Conservation (phyloP, 176 grass and related monocot genomes). For the Neostapfia colusana region DNA sequence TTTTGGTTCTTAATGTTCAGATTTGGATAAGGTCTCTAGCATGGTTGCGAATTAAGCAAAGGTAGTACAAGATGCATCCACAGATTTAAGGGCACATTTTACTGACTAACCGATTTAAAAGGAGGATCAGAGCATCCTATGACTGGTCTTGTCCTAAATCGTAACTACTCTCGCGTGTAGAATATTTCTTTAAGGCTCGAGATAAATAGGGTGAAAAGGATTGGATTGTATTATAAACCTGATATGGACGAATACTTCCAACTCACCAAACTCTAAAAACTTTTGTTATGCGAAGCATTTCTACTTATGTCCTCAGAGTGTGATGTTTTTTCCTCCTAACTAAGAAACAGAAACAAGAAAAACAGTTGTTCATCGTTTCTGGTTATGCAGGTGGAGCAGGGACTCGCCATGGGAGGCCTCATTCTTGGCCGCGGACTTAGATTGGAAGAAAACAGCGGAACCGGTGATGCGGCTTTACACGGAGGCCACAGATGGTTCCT, state of each 20-base stretch:
- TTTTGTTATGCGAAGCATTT: neutral
- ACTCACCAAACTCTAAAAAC: too few relatives aligned
- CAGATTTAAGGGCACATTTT: conserved; percentile 8
- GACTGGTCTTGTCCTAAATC: neutral
- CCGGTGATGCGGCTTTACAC: conserved; percentile 79
- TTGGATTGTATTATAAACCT: neutral
- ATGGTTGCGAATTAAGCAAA: conserved; percentile 26
- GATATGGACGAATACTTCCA: neutral
- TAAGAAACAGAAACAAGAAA: neutral
- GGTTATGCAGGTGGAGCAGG: conserved; percentile 64
- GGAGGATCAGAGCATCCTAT: neutral
- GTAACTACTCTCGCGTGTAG: neutral
- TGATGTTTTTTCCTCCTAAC: neutral
- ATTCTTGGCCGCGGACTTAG: conserved; percentile 45
- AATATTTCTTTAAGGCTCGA: neutral
- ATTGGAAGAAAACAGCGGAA: conserved; percentile 73
- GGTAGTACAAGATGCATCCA: neutral
- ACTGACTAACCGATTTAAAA: neutral
- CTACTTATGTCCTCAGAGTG: neutral
- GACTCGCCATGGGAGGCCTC: conserved; percentile 66
- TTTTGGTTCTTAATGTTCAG: conserved; percentile 26
- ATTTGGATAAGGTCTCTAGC: conserved; percentile 23
- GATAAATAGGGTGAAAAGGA: neutral
- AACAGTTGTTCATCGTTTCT: neutral
- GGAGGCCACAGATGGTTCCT: conserved; percentile 72